A percentile compares a stretch with the other conserved stretches of the same genome.
Conservation (phyloP, 257 asterid genomes). For the Scutellaria baicalensis region DNA sequence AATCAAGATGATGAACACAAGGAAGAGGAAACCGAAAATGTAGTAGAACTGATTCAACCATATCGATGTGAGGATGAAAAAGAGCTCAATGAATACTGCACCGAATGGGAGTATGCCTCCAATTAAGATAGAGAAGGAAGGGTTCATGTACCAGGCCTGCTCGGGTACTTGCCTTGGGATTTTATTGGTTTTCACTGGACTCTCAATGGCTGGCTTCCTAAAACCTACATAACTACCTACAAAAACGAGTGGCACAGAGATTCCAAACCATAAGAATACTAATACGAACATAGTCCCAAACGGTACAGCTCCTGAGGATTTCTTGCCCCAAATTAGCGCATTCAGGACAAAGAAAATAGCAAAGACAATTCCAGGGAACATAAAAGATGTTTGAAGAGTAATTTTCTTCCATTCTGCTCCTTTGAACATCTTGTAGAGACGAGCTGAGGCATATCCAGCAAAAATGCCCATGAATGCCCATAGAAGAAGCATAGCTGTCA, state of each 20-base stretch:
- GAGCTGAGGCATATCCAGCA: slow-evolving; percentile 81
- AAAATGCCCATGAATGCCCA: slow-evolving; percentile 93
- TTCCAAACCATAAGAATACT: slow-evolving; percentile 80
- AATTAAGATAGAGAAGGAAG: slow-evolving; percentile 63
- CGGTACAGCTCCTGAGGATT: slow-evolving; percentile 89
- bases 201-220: slow-evolving; percentile 71
- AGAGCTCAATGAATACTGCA: slow-evolving; percentile 82
- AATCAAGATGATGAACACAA: slow-evolving; percentile 67
- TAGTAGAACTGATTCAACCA: slow-evolving; percentile 91
- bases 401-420: slow-evolving; percentile 91
- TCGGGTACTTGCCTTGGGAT: slow-evolving; percentile 90
- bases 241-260: slow-evolving; percentile 80
- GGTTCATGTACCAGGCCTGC: slow-evolving; percentile 95
- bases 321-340: slow-evolving; percentile 86
- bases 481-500: slow-evolving; percentile 89
- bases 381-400: slow-evolving; percentile 64
- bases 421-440: slow-evolving; percentile 85
- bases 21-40: slow-evolving; percentile 82
- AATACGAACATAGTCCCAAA: slow-evolving; percentile 83
- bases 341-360: slow-evolving; percentile 63
- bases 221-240: slow-evolving; percentile 80
- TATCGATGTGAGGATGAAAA: slow-evolving; percentile 85
- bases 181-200: slow-evolving; percentile 86
- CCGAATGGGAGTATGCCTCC: slow-evolving; percentile 97
- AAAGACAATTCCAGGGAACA: slow-evolving; percentile 68